Percentiles rank a stretch among this genome's conserved stretches.
Conservation (phyloP, 306 rosid species). For the Mimosa pudica region DNA sequence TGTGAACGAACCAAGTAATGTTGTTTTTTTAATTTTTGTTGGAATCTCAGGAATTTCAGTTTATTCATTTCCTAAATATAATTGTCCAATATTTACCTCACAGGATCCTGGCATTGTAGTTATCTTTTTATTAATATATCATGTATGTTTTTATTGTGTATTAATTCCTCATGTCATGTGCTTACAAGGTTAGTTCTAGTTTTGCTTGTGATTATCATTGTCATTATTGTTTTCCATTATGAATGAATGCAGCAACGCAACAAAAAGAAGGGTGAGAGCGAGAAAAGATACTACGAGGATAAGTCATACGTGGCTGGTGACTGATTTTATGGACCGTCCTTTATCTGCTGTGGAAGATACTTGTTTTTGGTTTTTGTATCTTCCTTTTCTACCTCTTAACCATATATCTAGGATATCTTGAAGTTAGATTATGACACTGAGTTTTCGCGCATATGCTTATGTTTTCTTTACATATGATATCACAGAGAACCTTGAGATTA, state of each 20-base stretch:
- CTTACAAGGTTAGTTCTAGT: neutral
- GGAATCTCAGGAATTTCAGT: neutral
- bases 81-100: neutral
- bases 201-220: neutral
- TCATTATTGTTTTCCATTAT: neutral
- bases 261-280: constrained; percentile 84
- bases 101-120: neutral
- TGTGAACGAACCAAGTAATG: neutral
- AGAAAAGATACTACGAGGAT: constrained; percentile 64
- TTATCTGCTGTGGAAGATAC: neutral
- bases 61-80: neutral
- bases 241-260: constrained; percentile 70
- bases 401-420: neutral
- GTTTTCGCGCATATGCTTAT: neutral
- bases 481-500: neutral
- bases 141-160: neutral
- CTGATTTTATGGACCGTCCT: constrained; percentile 38
- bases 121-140: neutral
- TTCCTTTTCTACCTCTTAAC: neutral
- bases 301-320: constrained; percentile 72
- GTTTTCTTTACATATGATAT: neutral
- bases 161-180: neutral
- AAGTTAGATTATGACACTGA: neutral
- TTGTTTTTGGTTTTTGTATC: neutral
- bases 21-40: neutral